A percentile compares a stretch with the other conserved stretches of the same genome.
Evolutionary conservation across 2,329 filamentous ascomycete genomes (phyloP).

Genomic region (Tolypocladium paradoxum): DNA sequence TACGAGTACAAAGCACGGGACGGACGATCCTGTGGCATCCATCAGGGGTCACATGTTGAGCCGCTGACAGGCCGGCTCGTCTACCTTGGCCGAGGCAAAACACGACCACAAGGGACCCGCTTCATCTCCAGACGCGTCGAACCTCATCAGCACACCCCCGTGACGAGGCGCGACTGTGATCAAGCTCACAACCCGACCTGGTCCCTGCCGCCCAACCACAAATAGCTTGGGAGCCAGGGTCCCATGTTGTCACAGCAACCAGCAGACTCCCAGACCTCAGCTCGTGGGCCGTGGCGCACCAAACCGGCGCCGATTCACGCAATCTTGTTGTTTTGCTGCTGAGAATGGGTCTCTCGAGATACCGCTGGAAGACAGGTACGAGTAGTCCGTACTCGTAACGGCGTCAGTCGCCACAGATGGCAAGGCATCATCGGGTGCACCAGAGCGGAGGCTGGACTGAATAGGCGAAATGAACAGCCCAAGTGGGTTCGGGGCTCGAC

Average conservation of each 20-base stretch:
- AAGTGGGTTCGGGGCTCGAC: background rate
- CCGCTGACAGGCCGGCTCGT: background rate
- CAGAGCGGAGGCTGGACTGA: background rate
- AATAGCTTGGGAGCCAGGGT: constrained; percentile 6
- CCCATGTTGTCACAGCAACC: constrained; percentile 16
- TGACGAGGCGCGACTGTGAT: background rate
- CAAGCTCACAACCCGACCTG: background rate
- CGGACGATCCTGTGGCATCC: background rate
- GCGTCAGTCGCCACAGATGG: background rate
- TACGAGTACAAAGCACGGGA: background rate
- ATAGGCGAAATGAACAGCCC: background rate
- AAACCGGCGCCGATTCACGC: background rate
- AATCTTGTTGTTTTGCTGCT: background rate
- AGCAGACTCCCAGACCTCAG: background rate
- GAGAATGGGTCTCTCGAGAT: background rate
- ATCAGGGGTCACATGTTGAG: background rate
- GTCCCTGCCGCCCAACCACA: constrained; percentile 8
- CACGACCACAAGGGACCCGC: background rate
- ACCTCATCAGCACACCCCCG: background rate
- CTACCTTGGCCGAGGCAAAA: background rate
- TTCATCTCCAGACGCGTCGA: background rate
- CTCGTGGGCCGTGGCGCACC: background rate
- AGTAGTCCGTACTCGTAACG: no score
- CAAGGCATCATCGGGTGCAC: background rate
- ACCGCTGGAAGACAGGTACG: background rate